Evolutionary conservation across 495 filamentous ascomycete genomes (phyloP), one percentile per base, ranked within the genome.

Genomic region (Terfezia boudieri): DNA sequence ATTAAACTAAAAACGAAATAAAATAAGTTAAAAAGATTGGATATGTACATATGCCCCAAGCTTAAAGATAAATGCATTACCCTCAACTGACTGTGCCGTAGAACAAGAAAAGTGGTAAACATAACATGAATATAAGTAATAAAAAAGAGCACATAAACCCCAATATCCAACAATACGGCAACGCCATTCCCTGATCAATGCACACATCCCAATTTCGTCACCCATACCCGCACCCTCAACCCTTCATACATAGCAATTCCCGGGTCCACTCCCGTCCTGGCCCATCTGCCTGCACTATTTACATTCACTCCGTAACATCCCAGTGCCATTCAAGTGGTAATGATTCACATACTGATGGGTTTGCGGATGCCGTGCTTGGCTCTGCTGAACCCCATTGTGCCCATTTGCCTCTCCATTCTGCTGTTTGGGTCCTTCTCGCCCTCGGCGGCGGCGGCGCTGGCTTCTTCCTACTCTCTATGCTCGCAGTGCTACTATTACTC

Each of bases 371-470:
- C 6, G 14, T 6, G 14, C 8, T 5, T 20, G 2, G 43, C 6
- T 6, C 43, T 48, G 43, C 14, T 20, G 14, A 20, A 48, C 14
- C 4, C 9, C 14, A 20, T 4, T 20, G 14, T 48, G 14, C 14
- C 14, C 43, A 48, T 20, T 20, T 48, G 14, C 43, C 43, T 20
- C 14, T n/a, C 43, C 14, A 48, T 11, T 46, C 36, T 98, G 86
- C 76, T 88, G 92, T 68, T 90, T 90, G 0, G 68, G 81, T 87
- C 14, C 67, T 98, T 61, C 62, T 95, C 66, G 96, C 95, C 65
- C 83, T 94, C 52, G 77, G 96, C 53, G 80, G 94, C 32, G 88
- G 82, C 64, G 95, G 88, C 87, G 85, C 89, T 73, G 95, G 89
- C 89, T 75, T 98, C 26, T 32, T 32, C 26, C 26, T 7, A 7